phyloP scores from a whole-genome alignment of 306 rosid genomes.

The Gillenia trifoliata region DNA sequence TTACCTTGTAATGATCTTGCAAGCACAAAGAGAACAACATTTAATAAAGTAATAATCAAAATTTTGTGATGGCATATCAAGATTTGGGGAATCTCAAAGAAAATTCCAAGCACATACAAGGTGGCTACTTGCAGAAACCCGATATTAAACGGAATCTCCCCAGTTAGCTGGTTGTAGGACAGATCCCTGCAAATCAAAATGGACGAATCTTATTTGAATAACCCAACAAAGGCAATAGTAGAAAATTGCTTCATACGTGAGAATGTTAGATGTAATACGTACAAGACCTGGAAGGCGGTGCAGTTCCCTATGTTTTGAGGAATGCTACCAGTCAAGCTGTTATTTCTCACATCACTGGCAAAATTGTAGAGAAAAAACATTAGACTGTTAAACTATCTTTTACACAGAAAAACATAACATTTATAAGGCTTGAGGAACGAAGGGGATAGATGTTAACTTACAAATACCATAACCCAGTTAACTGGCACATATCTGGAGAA shows the following conservation, averaged over 20 bases:
- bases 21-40: slow-evolving; percentile 14
- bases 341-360: slow-evolving; percentile 88
- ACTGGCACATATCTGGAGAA: slow-evolving; percentile 94
- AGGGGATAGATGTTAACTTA: slow-evolving; percentile 42
- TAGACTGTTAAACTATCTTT: neutral
- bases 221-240: neutral
- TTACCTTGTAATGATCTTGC: slow-evolving; percentile 90
- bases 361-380: slow-evolving; percentile 7
- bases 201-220: neutral
- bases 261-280: slow-evolving; percentile 41
- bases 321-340: slow-evolving; percentile 83
- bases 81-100: neutral
- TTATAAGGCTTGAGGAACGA: neutral
- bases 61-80: neutral
- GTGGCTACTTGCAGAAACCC: slow-evolving; percentile 93
- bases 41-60: slow-evolving; percentile 1
- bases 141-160: slow-evolving; percentile 83
- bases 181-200: slow-evolving; percentile 51
- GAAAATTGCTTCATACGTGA: slow-evolving; percentile 2
- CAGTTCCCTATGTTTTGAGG: slow-evolving; percentile 89
- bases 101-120: slow-evolving; percentile 41
- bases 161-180: slow-evolving; percentile 70
- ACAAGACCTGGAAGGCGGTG: slow-evolving; percentile 97
- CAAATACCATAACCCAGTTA: slow-evolving; percentile 97
- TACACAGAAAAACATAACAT: neutral